phyloP scores from a whole-genome alignment of 78 protist species.

The Dictyostelium citrinum region DNA sequence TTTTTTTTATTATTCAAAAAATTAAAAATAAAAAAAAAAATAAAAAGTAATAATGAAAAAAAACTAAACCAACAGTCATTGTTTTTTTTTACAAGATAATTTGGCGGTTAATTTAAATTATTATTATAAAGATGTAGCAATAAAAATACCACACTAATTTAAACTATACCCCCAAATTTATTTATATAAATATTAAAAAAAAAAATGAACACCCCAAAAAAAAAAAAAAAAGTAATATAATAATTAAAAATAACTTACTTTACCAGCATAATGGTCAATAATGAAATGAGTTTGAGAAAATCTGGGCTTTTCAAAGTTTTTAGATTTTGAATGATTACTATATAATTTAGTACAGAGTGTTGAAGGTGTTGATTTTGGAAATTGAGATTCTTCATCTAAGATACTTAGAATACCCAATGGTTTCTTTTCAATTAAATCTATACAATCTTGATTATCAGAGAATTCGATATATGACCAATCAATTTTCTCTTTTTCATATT shows the following conservation, averaged over 20 bases:
- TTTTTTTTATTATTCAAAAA: neutral
- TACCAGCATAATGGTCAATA: slow-evolving; percentile 93
- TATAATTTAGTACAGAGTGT: slow-evolving; percentile 32
- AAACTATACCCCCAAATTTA: no score
- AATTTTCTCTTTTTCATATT: slow-evolving; percentile 89
- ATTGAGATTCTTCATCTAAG: slow-evolving; percentile 90
- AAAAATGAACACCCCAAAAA: neutral
- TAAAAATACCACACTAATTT: neutral
- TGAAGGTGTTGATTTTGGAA: slow-evolving; percentile 89
- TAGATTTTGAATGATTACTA: slow-evolving; percentile 5
- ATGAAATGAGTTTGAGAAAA: slow-evolving; percentile 65
- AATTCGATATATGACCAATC: slow-evolving; percentile 88
- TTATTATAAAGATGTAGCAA: neutral
- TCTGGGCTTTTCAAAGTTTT: slow-evolving; percentile 78
- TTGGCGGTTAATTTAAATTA: neutral
- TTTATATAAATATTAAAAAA: neutral
- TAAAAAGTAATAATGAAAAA: neutral
- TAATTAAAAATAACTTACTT: slow-evolving; percentile 48
- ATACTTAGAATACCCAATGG: slow-evolving; percentile 87
- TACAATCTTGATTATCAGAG: slow-evolving; percentile 87
- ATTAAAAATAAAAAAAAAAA: neutral
- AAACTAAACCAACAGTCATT: neutral
- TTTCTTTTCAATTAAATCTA: slow-evolving; percentile 86
- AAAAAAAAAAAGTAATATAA: neutral
- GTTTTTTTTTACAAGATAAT: neutral